A percentile compares a stretch with the other conserved stretches of the same genome.
phyloP scores from a whole-genome alignment of 805 yeast genomes.

The Hyphopichia homilentoma region DNA sequence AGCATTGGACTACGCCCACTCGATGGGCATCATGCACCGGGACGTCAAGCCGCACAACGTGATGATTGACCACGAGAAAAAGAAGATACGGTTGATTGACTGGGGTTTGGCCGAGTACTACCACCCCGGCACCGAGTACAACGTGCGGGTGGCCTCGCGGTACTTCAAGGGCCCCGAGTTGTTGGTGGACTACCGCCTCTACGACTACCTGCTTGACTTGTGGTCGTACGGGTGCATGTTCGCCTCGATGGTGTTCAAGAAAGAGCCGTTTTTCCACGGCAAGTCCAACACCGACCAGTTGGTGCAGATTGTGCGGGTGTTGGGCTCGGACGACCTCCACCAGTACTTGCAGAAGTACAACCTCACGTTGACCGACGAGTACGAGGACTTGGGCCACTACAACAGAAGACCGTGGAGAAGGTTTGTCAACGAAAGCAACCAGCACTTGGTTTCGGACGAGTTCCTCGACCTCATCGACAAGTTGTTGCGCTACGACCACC shows the following conservation, averaged over 20 bases:
- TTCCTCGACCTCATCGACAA: constrained; percentile 69
- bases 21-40: constrained; percentile 92
- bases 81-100: constrained; percentile 71
- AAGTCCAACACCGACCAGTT: constrained; percentile 88
- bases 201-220: constrained; percentile 83
- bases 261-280: constrained; percentile 92
- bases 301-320: constrained; percentile 82
- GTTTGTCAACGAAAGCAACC: constrained; percentile 54
- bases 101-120: constrained; percentile 96
- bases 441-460: constrained; percentile 48
- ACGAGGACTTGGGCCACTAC: constrained; percentile 71
- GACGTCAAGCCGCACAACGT: constrained; percentile 94
- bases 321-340: constrained; percentile 77
- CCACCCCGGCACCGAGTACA: constrained; percentile 85
- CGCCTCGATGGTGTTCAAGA: constrained; percentile 82
- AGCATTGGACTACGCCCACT: constrained; percentile 86
- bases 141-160: constrained; percentile 88
- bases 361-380: constrained; percentile 68
- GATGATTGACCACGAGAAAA: constrained; percentile 76
- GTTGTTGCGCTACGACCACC: constrained; percentile 79
- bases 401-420: constrained; percentile 64
- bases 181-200: constrained; percentile 73
- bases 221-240: constrained; percentile 94
- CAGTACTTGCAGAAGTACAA: constrained; percentile 66
- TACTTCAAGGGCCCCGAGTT: constrained; percentile 92